phyloP scores from a whole-genome alignment of 208 protist species.

The Trypanosoma congolense region DNA sequence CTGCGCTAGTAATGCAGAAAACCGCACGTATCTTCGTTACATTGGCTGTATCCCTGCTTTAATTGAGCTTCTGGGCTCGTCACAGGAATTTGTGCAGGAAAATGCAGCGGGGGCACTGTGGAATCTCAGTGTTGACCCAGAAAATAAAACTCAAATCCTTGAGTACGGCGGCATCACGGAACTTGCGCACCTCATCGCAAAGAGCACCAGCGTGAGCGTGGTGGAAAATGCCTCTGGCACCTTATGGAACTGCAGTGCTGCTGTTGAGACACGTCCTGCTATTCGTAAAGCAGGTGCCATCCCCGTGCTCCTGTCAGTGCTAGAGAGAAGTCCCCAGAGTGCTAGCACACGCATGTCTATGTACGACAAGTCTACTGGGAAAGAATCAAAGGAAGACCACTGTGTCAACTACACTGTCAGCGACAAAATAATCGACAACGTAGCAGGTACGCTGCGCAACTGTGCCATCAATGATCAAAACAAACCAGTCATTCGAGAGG shows the following conservation, averaged over 20 bases:
- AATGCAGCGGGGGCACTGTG: slow-evolving; percentile 90
- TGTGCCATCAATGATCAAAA: slow-evolving; percentile 92
- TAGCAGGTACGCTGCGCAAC: slow-evolving; percentile 86
- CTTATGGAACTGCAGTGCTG: slow-evolving; percentile 90
- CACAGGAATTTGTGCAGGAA: slow-evolving; percentile 84
- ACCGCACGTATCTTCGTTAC: slow-evolving; percentile 79
- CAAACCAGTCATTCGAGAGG: slow-evolving; percentile 82
- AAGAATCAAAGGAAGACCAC: slow-evolving; percentile 9
- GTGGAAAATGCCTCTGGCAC: slow-evolving; percentile 90
- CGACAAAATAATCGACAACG: slow-evolving; percentile 89
- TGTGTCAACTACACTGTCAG: slow-evolving; percentile 21
- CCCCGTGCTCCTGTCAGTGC: slow-evolving; percentile 65
- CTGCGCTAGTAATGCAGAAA: slow-evolving; percentile 88
- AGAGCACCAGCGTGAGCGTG: slow-evolving; percentile 62
- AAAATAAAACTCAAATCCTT: slow-evolving; percentile 88
- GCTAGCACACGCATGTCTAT: background rate
- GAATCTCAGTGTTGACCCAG: slow-evolving; percentile 89
- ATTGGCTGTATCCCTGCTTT: slow-evolving; percentile 83
- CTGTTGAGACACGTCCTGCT: slow-evolving; percentile 70
- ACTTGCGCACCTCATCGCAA: slow-evolving; percentile 66
- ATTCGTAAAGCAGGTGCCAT: slow-evolving; percentile 84
- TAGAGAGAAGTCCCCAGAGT: slow-evolving; percentile 38
- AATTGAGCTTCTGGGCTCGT: slow-evolving; percentile 65
- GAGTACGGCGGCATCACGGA: slow-evolving; percentile 84
- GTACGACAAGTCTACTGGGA: background rate